Percentiles rank a stretch among this genome's conserved stretches.
phyloP scores from a whole-genome alignment of 2,329 filamentous ascomycete genomes.

The Didymella lethalis region DNA sequence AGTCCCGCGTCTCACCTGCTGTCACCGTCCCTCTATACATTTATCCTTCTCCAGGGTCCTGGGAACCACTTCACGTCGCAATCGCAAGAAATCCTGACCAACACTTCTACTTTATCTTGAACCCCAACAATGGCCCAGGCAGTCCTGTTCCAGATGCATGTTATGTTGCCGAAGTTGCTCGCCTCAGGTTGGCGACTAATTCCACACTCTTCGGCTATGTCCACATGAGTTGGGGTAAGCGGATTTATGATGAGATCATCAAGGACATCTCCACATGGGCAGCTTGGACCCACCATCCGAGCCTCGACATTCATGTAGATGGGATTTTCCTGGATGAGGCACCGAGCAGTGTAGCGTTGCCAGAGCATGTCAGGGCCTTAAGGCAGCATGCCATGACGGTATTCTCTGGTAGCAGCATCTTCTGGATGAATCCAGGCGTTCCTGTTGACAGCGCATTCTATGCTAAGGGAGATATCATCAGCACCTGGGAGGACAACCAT shows the following conservation, averaged over 20 bases:
- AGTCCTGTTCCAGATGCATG: neutral
- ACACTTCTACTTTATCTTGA: neutral
- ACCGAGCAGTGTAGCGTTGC: neutral
- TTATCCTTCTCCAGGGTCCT: neutral
- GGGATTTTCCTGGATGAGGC: neutral
- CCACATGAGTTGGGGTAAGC: conserved; percentile 1
- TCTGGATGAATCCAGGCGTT: conserved; percentile 2
- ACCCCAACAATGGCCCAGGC: neutral
- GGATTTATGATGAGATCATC: neutral
- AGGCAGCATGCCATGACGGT: neutral
- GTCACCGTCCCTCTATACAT: neutral
- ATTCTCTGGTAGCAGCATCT: neutral
- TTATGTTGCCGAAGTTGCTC: neutral
- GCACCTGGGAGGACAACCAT: neutral
- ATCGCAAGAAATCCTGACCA: neutral
- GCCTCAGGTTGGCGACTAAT: neutral
- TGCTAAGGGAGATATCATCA: neutral
- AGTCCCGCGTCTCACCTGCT: neutral
- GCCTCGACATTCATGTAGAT: neutral
- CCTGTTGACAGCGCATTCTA: conserved; percentile 2
- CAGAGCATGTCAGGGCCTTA: neutral
- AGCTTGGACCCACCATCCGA: neutral
- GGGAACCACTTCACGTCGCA: neutral
- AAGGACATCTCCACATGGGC: neutral
- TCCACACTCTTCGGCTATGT: conserved; percentile 1